phyloP scores from a whole-genome alignment of 1,284 basidiomycete species.

The Mycosarcoma mackinlayi region DNA sequence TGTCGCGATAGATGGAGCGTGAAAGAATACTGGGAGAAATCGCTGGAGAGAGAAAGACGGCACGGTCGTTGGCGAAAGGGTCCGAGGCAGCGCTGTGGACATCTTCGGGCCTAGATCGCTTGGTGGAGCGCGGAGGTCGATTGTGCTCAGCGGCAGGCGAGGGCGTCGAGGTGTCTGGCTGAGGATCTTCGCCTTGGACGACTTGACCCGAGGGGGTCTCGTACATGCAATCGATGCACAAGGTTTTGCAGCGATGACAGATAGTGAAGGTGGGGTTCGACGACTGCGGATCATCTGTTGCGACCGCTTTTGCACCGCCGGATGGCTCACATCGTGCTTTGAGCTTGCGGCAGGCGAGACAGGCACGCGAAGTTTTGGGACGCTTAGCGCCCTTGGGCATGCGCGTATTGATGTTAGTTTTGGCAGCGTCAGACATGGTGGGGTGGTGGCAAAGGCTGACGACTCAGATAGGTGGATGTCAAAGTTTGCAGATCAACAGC shows the following conservation, averaged over 20 bases:
- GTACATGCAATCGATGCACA: slow-evolving; percentile 49
- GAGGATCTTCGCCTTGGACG: slow-evolving; percentile 28
- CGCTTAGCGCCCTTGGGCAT: slow-evolving; percentile 53
- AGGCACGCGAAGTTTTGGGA: slow-evolving; percentile 45
- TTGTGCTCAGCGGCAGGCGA: slow-evolving; percentile 24
- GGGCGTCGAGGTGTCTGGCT: slow-evolving; percentile 6
- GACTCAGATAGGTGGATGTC: not conserved
- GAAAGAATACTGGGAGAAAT: slow-evolving; percentile 35
- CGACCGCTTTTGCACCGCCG: slow-evolving; percentile 6
- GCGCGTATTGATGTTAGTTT: slow-evolving; percentile 39
- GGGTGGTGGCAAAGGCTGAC: slow-evolving; percentile 1
- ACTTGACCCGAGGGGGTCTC: slow-evolving; percentile 32
- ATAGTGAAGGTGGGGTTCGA: slow-evolving; percentile 15
- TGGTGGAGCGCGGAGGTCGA: slow-evolving; percentile 17
- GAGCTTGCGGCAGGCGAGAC: slow-evolving; percentile 49
- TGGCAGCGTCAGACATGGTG: slow-evolving; percentile 28
- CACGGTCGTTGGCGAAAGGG: slow-evolving; percentile 35
- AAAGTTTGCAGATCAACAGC: too few relatives aligned
- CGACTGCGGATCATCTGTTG: slow-evolving; percentile 20
- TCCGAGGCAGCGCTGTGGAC: slow-evolving; percentile 7
- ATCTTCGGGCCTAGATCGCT: slow-evolving; percentile 24
- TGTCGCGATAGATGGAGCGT: slow-evolving; percentile 33
- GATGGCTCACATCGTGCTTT: slow-evolving; percentile 46
- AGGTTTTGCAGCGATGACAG: slow-evolving; percentile 52
- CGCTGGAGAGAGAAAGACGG: slow-evolving; percentile 36